Evolutionary conservation across 805 yeast genomes (phyloP).

Genomic region (Wickerhamiella allomyrinae): DNA sequence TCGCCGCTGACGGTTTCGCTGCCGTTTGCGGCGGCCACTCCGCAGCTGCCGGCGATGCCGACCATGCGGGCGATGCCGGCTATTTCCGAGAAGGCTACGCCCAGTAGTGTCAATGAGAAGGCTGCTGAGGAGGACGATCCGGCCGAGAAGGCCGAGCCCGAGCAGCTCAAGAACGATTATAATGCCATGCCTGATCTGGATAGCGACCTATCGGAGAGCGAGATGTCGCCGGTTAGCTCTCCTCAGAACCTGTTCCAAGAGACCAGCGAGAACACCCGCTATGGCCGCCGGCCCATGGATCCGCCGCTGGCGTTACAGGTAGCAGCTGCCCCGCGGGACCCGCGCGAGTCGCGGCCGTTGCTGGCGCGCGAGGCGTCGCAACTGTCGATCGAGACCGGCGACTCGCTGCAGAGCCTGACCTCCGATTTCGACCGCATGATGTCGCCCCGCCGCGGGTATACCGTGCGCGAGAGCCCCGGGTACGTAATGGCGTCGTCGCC

Average conservation of each 20-base stretch:
- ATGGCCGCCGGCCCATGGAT: too few relatives aligned
- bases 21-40: not conserved
- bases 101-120: not conserved
- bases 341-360: not conserved
- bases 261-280: not conserved
- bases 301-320: not conserved
- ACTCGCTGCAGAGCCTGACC: not conserved
- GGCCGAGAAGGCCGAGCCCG: not conserved
- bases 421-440: not conserved
- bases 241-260: not conserved
- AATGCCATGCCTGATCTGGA: conserved; percentile 8
- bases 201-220: conserved; percentile 11
- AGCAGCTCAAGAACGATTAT: not conserved
- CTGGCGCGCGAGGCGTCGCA: not conserved
- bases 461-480: conserved; percentile 6
- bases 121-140: not conserved
- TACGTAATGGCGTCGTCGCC: conserved; percentile 1
- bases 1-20: not conserved
- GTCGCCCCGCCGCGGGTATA: conserved; percentile 4
- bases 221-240: not conserved
- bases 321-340: not conserved
- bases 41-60: not conserved
- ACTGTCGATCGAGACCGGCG: conserved; percentile 1
- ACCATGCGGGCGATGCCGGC: not conserved
- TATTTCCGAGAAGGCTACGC: not conserved